phyloP scores from a whole-genome alignment of 2,329 filamentous ascomycete genomes.

The Sphaerulina populicola region DNA sequence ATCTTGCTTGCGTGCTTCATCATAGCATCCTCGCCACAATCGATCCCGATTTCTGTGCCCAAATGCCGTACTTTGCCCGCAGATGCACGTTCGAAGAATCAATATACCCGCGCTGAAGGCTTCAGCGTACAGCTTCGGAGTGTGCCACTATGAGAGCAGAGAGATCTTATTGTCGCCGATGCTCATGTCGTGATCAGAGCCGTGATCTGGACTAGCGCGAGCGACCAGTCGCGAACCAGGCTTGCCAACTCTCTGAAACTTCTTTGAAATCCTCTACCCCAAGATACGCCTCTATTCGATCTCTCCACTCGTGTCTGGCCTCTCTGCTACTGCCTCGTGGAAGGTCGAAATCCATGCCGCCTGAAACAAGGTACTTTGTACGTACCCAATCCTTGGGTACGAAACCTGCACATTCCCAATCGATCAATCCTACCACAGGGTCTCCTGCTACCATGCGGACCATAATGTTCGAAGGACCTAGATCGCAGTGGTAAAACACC shows the following conservation, averaged over 20 bases:
- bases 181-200: too few species aligned
- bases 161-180: too few species aligned
- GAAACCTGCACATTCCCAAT: constrained; percentile 4
- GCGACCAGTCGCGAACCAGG: not conserved
- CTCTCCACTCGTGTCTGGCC: not conserved
- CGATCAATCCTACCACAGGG: not conserved
- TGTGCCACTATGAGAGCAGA: too few species aligned
- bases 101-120: not conserved
- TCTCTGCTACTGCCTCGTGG: not conserved
- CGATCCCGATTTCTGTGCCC: too few species aligned
- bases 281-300: not conserved
- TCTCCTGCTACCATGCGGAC: not conserved
- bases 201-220: too few species aligned
- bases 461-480: not conserved
- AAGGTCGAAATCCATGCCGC: not conserved
- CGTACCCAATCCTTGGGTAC: not conserved
- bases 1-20: too few species aligned
- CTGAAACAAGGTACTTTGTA: not conserved
- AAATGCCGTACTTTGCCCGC: too few species aligned
- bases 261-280: not conserved
- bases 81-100: not conserved
- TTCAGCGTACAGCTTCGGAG: too few species aligned
- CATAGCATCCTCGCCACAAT: too few species aligned
- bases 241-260: not conserved
- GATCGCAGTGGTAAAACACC: not conserved